Percentiles rank a stretch among this genome's conserved stretches.
Conservation (phyloP, 169 alveolate species). For the Cryptosporidium ubiquitum region DNA sequence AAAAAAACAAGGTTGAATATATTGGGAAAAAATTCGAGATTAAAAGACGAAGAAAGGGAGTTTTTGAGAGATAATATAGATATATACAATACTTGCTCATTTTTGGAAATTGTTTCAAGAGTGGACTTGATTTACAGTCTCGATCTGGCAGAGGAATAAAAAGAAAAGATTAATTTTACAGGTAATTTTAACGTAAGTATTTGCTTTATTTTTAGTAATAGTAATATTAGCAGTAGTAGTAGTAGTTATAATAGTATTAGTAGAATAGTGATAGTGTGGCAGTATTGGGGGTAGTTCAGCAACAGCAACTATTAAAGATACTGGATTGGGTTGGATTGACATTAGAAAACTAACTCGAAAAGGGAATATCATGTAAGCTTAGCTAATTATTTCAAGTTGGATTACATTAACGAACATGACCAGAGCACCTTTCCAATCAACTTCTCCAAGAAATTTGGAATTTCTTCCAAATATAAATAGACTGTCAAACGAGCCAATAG, state of each 20-base stretch:
- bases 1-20: neutral
- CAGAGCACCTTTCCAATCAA: slow-evolving; percentile 71
- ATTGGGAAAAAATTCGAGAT: neutral
- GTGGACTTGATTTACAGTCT: neutral
- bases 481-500: slow-evolving; percentile 26
- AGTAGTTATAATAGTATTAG: neutral
- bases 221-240: neutral
- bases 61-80: too few relatives aligned
- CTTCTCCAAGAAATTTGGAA: slow-evolving; percentile 73
- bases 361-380: neutral
- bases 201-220: neutral
- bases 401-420: slow-evolving; percentile 9
- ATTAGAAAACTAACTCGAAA: neutral
- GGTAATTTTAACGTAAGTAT: too few relatives aligned
- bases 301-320: neutral
- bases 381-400: neutral
- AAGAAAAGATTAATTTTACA: neutral
- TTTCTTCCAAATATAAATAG: slow-evolving; percentile 56
- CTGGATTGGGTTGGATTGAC: neutral
- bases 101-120: neutral
- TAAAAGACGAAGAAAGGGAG: neutral
- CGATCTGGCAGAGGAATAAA: neutral
- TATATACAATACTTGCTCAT: neutral
- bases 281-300: neutral
- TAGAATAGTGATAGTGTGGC: too few relatives aligned